Conservation (phyloP, 2,329 filamentous ascomycete species). For the Aspergillus fructus region DNA sequence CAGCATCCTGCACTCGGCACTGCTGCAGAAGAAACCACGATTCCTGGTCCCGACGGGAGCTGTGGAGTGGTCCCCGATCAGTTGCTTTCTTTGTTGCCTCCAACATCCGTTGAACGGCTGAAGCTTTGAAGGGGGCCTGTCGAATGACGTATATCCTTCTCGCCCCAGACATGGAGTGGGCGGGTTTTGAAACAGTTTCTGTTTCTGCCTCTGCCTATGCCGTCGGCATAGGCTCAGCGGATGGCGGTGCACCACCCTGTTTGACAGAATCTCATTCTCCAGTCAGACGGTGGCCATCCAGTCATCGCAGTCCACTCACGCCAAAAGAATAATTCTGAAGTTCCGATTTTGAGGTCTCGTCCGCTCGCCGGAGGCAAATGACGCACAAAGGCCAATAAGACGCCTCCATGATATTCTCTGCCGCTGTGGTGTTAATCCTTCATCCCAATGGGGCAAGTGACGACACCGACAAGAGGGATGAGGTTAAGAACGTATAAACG, state of each 20-base stretch:
- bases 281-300: neutral
- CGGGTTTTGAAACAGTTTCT: neutral
- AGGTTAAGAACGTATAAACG: neutral
- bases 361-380: neutral
- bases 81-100: neutral
- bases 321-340: neutral
- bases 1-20: too few relatives aligned
- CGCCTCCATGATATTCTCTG: slow-evolving; percentile 17
- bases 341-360: neutral
- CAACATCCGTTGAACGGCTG: neutral
- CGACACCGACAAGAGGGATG: neutral
- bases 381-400: slow-evolving; percentile 1
- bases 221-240: neutral
- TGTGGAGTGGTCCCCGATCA: slow-evolving; percentile 6
- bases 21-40: slow-evolving; percentile 9
- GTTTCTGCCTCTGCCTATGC: neutral
- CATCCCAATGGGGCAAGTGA: neutral
- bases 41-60: slow-evolving; percentile 3
- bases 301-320: neutral
- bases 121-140: neutral
- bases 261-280: neutral
- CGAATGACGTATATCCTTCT: slow-evolving; percentile 10
- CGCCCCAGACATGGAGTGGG: slow-evolving; percentile 3
- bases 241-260: neutral
- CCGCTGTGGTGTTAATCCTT: slow-evolving; percentile 15